Base-by-base conservation (phyloP, 2,329 filamentous ascomycete species). In the Capronia coronata region DNA sequence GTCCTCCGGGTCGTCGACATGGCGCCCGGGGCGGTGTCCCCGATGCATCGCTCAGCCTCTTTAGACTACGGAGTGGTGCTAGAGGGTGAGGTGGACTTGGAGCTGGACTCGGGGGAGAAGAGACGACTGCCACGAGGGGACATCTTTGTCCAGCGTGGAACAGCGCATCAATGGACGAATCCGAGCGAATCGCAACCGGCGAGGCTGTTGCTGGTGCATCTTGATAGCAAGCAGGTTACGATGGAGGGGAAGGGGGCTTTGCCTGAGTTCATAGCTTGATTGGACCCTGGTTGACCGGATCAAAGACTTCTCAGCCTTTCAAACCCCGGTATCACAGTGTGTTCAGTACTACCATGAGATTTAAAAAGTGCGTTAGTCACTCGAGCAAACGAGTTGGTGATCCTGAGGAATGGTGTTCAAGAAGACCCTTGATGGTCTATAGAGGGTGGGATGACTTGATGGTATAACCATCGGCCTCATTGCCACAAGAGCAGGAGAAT, bases 41-140 rank as follows among this genome's bases (percentile, higher is more conserved):
- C 71, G 13, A 74, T 77, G 68, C 77, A 79, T 56, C 71, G 76
- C 21, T 78, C 76, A 1, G 67, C 74, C 52, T 74, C 68, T 14
- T 62, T 79, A 2, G 76, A 79, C 57, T 79, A 74, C 51, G 76
- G 75, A 1, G 67, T 78, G 39, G 68, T 79, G 2, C 56, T 79
- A 5, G 75, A 79, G 53, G 77, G 77, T 1, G 67, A 71, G 57
- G 57, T 79, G 19, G 73, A 76, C 51, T 66, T 78, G 60, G 48
- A 71, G 2, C 62, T 79, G 6, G 76, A 77, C 47, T 71, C 71
- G 11, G 75, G 76, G 1, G 74, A 73, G 51, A 68, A 63, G 46
- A 66, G 67, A 37, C 48, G 65, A 19, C 62, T 80, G 67, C 62
- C 64, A 37, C 64, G 68, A 3, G 77, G 77, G 2, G 77, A 80